Percentiles rank a stretch among this genome's conserved stretches.
These are phyloP conservation scores for Dictyostelium citrinum DNA, from an alignment of 78 protist genomes.

Conservation along the genomic window DNA sequence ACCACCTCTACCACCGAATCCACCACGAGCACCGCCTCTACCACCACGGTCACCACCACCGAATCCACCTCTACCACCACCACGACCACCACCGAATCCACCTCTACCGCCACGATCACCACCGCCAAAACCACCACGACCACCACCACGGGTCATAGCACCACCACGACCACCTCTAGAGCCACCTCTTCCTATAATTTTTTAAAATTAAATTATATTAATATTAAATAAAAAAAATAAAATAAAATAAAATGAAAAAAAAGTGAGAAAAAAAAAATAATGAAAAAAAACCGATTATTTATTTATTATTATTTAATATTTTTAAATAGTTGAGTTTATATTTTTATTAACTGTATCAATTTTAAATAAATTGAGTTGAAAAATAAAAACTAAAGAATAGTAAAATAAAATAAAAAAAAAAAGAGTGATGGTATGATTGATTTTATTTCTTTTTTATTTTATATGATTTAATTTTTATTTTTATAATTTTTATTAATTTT, in stretches of 20 bases:
- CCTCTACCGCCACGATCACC: constrained; percentile 61
- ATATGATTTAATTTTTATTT: background rate
- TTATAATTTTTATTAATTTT: background rate
- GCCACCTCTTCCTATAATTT: constrained; percentile 51
- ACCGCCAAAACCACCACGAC: constrained; percentile 71
- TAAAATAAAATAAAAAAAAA: background rate
- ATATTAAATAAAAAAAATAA: background rate
- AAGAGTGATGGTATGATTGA: background rate
- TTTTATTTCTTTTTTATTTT: background rate
- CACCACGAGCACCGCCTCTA: constrained; percentile 69
- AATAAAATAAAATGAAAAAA: background rate
- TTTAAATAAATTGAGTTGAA: too few relatives aligned
- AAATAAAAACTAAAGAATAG: too few relatives aligned
- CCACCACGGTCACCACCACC: constrained; percentile 72
- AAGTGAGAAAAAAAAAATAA: too few relatives aligned
- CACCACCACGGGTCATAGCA: constrained; percentile 68
- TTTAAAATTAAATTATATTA: background rate
- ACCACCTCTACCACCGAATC: constrained; percentile 81
- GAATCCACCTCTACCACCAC: constrained; percentile 52
- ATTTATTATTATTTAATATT: too few relatives aligned
- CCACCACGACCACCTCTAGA: constrained; percentile 61
- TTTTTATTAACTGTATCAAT: too few relatives aligned
- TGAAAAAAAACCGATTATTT: too few relatives aligned
- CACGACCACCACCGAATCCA: constrained; percentile 41
- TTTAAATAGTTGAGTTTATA: too few relatives aligned